phyloP scores from a whole-genome alignment of 2,329 filamentous ascomycete genomes.

The Fusarium sp. region DNA sequence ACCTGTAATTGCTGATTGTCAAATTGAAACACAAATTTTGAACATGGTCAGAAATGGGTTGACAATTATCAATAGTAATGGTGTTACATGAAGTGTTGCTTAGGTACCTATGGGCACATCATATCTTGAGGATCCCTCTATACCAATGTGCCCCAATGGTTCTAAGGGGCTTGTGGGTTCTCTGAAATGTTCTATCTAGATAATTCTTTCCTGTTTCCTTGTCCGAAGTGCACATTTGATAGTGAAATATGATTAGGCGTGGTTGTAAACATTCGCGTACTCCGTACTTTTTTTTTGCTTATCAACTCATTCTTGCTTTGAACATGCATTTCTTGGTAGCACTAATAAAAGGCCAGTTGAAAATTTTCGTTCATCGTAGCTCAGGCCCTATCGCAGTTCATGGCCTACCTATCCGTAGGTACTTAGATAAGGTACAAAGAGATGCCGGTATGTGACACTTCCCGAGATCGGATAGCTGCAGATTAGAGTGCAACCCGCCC shows the following conservation, averaged over 20 bases:
- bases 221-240: neutral
- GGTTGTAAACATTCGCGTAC: neutral
- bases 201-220: neutral
- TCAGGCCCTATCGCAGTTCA: neutral
- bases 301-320: neutral
- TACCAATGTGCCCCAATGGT: neutral
- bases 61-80: neutral
- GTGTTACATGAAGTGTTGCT: neutral
- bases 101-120: neutral
- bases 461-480: slow-evolving; percentile 16
- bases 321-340: neutral
- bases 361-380: neutral
- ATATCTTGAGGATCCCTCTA: too few relatives aligned
- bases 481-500: slow-evolving; percentile 15
- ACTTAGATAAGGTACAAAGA: neutral
- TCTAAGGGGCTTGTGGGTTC: neutral
- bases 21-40: neutral
- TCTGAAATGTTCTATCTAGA: neutral
- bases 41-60: neutral
- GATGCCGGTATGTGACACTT: neutral
- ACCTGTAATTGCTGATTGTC: neutral
- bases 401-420: neutral
- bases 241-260: neutral
- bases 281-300: neutral
- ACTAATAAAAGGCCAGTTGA: neutral